Evolutionary conservation across 2,329 filamentous ascomycete species (phyloP), one percentile per base, ranked within the genome.

Genomic region (Waltergamsia citrina): DNA sequence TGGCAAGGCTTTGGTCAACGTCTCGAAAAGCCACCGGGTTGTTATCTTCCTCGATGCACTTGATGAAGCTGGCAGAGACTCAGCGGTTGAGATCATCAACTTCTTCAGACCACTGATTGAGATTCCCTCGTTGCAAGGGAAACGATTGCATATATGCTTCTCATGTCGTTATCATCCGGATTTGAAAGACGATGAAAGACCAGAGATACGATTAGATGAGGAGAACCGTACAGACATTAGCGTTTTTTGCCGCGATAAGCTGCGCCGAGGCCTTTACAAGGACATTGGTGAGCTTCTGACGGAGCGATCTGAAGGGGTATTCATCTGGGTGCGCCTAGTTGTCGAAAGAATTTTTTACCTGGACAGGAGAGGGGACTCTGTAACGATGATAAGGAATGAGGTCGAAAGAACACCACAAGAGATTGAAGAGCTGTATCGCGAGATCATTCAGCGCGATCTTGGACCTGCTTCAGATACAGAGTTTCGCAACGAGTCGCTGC

Each of bases 311-410:
- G n/a, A 25, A 7, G 22, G 32, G 11, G 16, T 33, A 9, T 33
- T 33, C 24, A 7, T 33, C 7, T 33, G 32, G 32, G 32, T 24
- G 10, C 14, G n/a, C n/a, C 32, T 33, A 9, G 17, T 33, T 10
- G 22, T 33, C 5, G 15, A 25, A 3, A 12, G 27, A n/a, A 11
- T 26, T 4, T 12, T 25, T 5, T 6, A 15, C 10, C 22, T 17
- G 4, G 22, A 33, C 7, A 16, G 32, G 14, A 16, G 18, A 20
- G 32, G 22, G 6, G 7, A 7, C 7, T 11, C n/a, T 11, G 5
- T 6, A 12, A 17, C 8, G 14, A 10, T 5, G 5, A 29, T 29
- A 10, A 6, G 11, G 28, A 16, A 5, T 16, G 28, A 9, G 9
- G 6, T 31, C 10, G 4, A 5, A 7, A n/a, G 5, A 11, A n/a